Evolutionary conservation across 2,329 filamentous ascomycete species (phyloP).

Genomic region (Aspergillus neoniger): DNA sequence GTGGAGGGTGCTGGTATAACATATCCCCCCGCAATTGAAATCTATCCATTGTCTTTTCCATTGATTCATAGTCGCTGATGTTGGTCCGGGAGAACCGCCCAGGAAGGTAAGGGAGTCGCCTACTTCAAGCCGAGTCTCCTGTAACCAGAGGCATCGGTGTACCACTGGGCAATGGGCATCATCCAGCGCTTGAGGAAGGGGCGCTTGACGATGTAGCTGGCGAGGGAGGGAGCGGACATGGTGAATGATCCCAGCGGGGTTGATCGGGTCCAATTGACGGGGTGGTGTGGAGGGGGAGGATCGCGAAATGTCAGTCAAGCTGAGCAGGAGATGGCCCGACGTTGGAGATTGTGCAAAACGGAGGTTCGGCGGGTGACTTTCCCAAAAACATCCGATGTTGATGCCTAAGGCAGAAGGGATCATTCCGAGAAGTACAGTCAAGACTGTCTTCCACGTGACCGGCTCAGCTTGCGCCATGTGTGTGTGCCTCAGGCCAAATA

Average conservation of each 20-base stretch:
- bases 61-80: slow-evolving; percentile 9
- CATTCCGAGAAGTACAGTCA: neutral
- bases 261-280: slow-evolving; percentile 31
- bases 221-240: slow-evolving; percentile 73
- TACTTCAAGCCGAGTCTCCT: slow-evolving; percentile 90
- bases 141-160: slow-evolving; percentile 86
- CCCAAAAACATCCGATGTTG: slow-evolving; percentile 29
- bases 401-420: slow-evolving; percentile 20
- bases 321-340: slow-evolving; percentile 40
- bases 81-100: slow-evolving; percentile 13
- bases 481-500: slow-evolving; percentile 22
- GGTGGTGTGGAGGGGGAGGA: slow-evolving; percentile 32
- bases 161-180: slow-evolving; percentile 83
- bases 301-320: slow-evolving; percentile 30
- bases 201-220: slow-evolving; percentile 76
- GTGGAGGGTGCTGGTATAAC: neutral
- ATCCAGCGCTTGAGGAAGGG: slow-evolving; percentile 82
- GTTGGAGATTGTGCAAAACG: slow-evolving; percentile 45
- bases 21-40: slow-evolving; percentile 2
- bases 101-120: slow-evolving; percentile 30
- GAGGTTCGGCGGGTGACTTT: slow-evolving; percentile 36
- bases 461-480: neutral
- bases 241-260: slow-evolving; percentile 36
- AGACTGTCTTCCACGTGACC: neutral
- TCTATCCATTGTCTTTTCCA: neutral